Conservation (phyloP, 116 monocot species). For the Papilionanthe hybrid region DNA sequence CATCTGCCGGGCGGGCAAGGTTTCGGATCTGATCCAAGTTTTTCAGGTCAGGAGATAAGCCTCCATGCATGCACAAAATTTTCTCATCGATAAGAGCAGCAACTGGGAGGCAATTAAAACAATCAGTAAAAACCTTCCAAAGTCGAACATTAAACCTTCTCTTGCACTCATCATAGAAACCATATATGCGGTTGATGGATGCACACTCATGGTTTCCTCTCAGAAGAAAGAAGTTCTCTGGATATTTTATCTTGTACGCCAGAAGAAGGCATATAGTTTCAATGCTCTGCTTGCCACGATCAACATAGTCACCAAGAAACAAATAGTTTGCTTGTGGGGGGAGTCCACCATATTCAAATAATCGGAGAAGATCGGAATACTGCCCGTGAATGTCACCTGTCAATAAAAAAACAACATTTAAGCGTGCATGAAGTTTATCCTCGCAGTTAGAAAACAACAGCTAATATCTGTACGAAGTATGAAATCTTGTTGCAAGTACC, state of each 20-base stretch:
- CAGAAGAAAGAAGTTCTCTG: slow-evolving; percentile 32
- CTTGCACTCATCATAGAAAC: slow-evolving; percentile 29
- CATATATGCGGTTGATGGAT: slow-evolving; percentile 27
- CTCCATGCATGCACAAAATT: slow-evolving; percentile 25
- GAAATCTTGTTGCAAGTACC: neutral
- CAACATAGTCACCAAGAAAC: slow-evolving; percentile 31
- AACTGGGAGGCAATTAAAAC: slow-evolving; percentile 27
- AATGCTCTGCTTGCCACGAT: slow-evolving; percentile 28
- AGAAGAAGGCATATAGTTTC: slow-evolving; percentile 32
- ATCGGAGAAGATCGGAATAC: slow-evolving; percentile 26
- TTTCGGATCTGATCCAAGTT: slow-evolving; percentile 31
- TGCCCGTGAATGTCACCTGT: slow-evolving; percentile 28
- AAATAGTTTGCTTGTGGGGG: slow-evolving; percentile 30
- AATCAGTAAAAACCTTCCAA: slow-evolving; percentile 31
- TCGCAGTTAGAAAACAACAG: too few relatives aligned
- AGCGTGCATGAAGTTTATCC: neutral
- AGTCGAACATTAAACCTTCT: slow-evolving; percentile 29
- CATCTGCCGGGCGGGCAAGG: slow-evolving; percentile 22
- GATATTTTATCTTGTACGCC: slow-evolving; percentile 28
- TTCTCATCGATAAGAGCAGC: slow-evolving; percentile 31
- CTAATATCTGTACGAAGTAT: too few relatives aligned
- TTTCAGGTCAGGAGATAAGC: slow-evolving; percentile 20
- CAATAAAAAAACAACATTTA: neutral
- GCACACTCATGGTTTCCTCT: slow-evolving; percentile 30
- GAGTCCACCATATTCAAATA: slow-evolving; percentile 33